phyloP scores from a whole-genome alignment of 2,329 filamentous ascomycete genomes.

The Colletotrichum sansevieriae region DNA sequence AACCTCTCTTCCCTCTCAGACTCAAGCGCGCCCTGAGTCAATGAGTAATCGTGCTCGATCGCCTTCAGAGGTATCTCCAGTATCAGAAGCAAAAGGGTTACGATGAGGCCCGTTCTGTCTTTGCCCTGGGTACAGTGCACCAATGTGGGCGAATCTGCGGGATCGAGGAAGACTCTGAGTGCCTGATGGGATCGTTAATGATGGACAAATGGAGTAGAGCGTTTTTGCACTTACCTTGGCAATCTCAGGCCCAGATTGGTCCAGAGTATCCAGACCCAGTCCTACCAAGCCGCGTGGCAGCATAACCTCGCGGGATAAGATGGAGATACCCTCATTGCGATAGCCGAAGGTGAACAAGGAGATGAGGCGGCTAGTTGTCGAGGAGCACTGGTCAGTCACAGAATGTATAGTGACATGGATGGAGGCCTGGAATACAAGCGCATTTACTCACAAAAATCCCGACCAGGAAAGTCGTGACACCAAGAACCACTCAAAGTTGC shows the following conservation, averaged over 20 bases:
- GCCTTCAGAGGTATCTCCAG: conserved; percentile 68
- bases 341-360: conserved; percentile 75
- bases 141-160: conserved; percentile 71
- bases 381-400: conserved; percentile 6
- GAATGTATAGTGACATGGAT: background rate
- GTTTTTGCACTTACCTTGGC: conserved; percentile 52
- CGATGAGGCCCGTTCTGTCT: conserved; percentile 81
- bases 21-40: conserved; percentile 71
- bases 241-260: conserved; percentile 75
- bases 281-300: conserved; percentile 78
- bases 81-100: conserved; percentile 76
- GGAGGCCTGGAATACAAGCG: conserved; percentile 11
- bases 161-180: conserved; percentile 62
- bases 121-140: conserved; percentile 93
- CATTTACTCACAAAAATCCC: conserved; percentile 67
- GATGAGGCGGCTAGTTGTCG: conserved; percentile 66
- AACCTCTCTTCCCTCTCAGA: conserved; percentile 74
- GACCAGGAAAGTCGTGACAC: conserved; percentile 77
- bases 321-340: conserved; percentile 75
- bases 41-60: conserved; percentile 79
- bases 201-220: background rate
- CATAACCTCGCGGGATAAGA: conserved; percentile 80
- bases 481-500: conserved; percentile 76
- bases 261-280: conserved; percentile 77
- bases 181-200: conserved; percentile 48